Conservation (phyloP, 495 filamentous ascomycete species). For the Podospora bellae-mahoneyi region DNA sequence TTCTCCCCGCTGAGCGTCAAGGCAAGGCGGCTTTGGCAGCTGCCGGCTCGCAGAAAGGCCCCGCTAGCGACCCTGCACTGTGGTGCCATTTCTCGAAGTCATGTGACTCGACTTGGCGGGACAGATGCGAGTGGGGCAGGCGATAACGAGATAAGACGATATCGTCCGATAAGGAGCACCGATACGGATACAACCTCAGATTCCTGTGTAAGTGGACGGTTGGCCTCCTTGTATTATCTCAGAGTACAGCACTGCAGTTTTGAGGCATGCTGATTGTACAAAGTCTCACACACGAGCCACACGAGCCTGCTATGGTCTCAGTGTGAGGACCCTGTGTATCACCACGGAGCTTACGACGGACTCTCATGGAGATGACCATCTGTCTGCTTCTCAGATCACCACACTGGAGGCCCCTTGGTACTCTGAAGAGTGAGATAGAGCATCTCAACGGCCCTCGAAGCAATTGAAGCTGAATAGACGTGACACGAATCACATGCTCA, state of each 20-base stretch:
- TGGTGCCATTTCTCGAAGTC: constrained; percentile 14
- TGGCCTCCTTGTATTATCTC: too few relatives aligned
- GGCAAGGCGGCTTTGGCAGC: constrained; percentile 2
- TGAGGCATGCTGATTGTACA: not conserved
- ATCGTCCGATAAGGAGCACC: constrained; percentile 1
- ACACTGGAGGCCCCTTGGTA: too few relatives aligned
- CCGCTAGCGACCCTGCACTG: not conserved
- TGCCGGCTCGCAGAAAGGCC: not conserved
- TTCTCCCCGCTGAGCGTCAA: not conserved
- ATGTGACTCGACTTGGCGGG: constrained; percentile 5
- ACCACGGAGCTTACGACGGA: too few relatives aligned
- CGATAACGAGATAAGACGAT: not conserved
- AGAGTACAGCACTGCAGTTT: not conserved
- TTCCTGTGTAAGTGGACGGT: too few relatives aligned
- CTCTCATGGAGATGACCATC: too few relatives aligned
- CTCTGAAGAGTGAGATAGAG: not conserved
- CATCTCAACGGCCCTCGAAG: not conserved
- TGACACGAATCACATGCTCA: not conserved
- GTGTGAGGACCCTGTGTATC: not conserved
- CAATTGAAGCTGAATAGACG: not conserved
- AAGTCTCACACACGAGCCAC: not conserved
- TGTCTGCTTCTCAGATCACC: too few relatives aligned
- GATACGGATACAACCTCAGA: too few relatives aligned
- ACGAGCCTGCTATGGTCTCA: not conserved
- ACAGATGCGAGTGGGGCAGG: not conserved